A percentile compares a stretch with the other conserved stretches of the same genome.
phyloP scores from a whole-genome alignment of 2,329 filamentous ascomycete genomes.

The Exserohilum rostratum region DNA sequence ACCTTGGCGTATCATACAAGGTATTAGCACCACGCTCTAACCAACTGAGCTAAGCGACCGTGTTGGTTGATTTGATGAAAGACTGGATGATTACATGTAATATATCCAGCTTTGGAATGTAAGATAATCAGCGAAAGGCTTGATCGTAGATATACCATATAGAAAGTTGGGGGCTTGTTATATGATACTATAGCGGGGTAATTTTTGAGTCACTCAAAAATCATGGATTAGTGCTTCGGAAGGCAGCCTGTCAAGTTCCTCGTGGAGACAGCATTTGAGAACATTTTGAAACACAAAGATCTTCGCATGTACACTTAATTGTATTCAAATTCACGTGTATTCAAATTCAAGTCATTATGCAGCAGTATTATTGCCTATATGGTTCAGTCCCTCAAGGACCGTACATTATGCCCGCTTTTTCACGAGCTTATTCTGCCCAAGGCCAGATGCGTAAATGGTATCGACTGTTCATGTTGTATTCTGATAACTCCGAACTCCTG shows the following conservation, averaged over 20 bases:
- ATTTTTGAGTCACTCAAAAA: no score
- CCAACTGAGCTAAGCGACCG: constrained; percentile 13
- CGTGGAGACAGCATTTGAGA: no score
- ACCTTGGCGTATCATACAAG: constrained; percentile 10
- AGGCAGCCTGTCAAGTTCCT: no score
- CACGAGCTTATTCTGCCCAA: background rate
- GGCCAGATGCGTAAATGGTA: background rate
- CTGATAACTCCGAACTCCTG: background rate
- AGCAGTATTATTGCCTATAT: background rate
- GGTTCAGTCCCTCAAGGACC: background rate
- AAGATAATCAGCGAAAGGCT: no score
- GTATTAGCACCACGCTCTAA: constrained; percentile 9
- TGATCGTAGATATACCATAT: no score
- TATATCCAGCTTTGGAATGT: no score
- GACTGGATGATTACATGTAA: background rate
- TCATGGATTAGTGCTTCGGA: no score
- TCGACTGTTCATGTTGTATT: background rate
- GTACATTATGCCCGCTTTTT: background rate
- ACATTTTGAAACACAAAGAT: no score
- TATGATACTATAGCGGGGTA: background rate
- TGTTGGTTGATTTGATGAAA: constrained; percentile 3
- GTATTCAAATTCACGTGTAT: no score
- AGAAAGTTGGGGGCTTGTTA: no score
- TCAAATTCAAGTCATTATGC: no score
- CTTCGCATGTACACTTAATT: no score